Conservation (phyloP, 139 green algal species). For the Chloropicon primus region DNA sequence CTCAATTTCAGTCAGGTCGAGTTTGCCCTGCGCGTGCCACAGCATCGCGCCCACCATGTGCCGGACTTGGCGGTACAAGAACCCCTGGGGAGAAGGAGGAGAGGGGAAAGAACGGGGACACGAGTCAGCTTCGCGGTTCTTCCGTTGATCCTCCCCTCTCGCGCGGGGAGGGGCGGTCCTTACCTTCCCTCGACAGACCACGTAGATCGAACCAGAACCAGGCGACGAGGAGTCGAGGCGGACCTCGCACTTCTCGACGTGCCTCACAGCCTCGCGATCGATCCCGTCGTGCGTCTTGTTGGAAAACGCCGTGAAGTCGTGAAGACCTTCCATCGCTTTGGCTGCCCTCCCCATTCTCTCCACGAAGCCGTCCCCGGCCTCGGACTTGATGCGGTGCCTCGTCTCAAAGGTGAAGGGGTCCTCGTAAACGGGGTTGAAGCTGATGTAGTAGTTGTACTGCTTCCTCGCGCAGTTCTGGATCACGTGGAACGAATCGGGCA, state of each 20-base stretch:
- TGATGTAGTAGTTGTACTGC: neutral
- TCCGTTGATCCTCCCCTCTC: no score
- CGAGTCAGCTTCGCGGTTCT: no score
- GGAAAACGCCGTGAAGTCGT: neutral
- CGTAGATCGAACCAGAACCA: neutral
- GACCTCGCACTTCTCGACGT: neutral
- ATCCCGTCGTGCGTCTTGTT: neutral
- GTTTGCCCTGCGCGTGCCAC: neutral
- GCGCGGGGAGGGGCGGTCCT: no score
- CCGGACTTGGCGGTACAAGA: neutral
- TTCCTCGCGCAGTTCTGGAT: neutral
- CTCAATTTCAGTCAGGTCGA: neutral
- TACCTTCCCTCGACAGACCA: neutral
- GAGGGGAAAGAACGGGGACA: no score
- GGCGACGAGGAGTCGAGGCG: neutral
- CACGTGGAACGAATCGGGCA: neutral
- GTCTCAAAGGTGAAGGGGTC: neutral
- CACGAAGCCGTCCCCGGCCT: neutral
- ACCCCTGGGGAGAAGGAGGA: no score
- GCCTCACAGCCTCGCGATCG: neutral
- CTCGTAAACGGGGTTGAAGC: neutral
- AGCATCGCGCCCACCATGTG: neutral
- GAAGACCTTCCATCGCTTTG: neutral
- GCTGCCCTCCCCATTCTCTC: neutral
- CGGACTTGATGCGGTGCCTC: neutral